A percentile compares a stretch with the other conserved stretches of the same genome.
Conservation (phyloP, 805 yeast species). For the Hanseniaspora thailandica region DNA sequence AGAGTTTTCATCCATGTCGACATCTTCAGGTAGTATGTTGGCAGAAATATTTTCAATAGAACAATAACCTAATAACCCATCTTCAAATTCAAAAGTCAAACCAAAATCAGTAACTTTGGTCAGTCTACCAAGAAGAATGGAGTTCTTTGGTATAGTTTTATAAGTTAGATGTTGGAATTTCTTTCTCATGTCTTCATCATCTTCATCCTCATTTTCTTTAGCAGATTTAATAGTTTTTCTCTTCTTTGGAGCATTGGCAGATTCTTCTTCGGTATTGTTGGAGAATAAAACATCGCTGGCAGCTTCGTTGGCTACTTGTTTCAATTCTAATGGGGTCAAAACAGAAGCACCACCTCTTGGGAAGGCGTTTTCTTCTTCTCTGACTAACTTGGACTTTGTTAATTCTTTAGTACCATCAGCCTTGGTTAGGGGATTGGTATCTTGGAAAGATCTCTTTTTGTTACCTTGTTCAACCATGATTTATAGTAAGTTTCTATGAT, state of each 20-base stretch:
- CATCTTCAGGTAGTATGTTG: constrained; percentile 46
- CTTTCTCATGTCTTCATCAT: constrained; percentile 22
- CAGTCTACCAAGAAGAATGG: constrained; percentile 68
- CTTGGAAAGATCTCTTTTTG: constrained; percentile 24
- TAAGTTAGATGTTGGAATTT: constrained; percentile 44
- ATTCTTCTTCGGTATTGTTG: neutral
- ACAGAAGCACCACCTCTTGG: constrained; percentile 94
- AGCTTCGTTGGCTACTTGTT: constrained; percentile 87
- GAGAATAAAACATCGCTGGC: constrained; percentile 73
- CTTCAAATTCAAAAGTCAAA: constrained; percentile 61
- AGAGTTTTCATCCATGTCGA: constrained; percentile 20
- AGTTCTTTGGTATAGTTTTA: constrained; percentile 56
- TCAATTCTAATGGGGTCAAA: constrained; percentile 78
- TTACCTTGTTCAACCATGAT: constrained; percentile 5
- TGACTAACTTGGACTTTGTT: constrained; percentile 28
- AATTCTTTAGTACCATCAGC: constrained; percentile 34
- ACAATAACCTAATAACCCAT: constrained; percentile 66
- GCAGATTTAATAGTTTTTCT: constrained; percentile 20
- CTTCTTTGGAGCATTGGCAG: constrained; percentile 20
- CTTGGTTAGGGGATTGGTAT: constrained; percentile 32
- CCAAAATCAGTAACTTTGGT: constrained; percentile 49
- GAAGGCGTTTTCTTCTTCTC: constrained; percentile 38
- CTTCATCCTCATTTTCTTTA: constrained; percentile 25
- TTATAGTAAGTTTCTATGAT: constrained; percentile 6
- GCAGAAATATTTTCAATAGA: constrained; percentile 63